Evolutionary conservation across 495 filamentous ascomycete genomes (phyloP).

Genomic region (Penicillium canescens): DNA sequence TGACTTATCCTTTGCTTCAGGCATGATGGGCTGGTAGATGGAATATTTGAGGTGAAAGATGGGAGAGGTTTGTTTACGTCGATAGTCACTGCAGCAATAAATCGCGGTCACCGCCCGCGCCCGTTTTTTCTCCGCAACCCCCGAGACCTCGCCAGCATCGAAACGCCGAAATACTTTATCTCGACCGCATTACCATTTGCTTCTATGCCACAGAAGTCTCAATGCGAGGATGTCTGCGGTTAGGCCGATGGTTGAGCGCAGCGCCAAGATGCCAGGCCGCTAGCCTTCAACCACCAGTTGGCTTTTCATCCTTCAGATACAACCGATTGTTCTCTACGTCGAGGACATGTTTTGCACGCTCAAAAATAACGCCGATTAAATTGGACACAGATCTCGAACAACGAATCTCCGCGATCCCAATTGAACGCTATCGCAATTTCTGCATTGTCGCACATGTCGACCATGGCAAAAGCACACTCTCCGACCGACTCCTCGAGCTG

Average conservation of each 20-base stretch:
- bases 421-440: slow-evolving; percentile 90
- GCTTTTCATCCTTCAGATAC: slow-evolving; percentile 18
- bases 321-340: slow-evolving; percentile 44
- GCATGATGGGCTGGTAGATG: slow-evolving; percentile 26
- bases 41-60: slow-evolving; percentile 8
- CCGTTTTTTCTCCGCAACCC: slow-evolving; percentile 31
- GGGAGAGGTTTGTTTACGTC: slow-evolving; percentile 38
- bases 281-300: slow-evolving; percentile 35
- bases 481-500: slow-evolving; percentile 87
- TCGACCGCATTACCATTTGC: slow-evolving; percentile 3
- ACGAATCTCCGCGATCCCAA: slow-evolving; percentile 83
- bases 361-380: slow-evolving; percentile 23
- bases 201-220: slow-evolving; percentile 44
- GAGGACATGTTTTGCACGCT: slow-evolving; percentile 33
- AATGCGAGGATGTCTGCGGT: slow-evolving; percentile 60
- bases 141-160: not conserved
- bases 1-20: slow-evolving; percentile 76
- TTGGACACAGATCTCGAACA: slow-evolving; percentile 63
- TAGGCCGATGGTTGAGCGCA: slow-evolving; percentile 53
- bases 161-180: not conserved
- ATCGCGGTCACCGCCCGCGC: slow-evolving; percentile 26
- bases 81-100: slow-evolving; percentile 12
- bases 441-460: slow-evolving; percentile 99
- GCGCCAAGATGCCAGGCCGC: slow-evolving; percentile 38
- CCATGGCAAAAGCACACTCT: slow-evolving; percentile 95